Base-by-base conservation (phyloP, 352 stramenopile genomes). In the Blastocystis sp. region DNA sequence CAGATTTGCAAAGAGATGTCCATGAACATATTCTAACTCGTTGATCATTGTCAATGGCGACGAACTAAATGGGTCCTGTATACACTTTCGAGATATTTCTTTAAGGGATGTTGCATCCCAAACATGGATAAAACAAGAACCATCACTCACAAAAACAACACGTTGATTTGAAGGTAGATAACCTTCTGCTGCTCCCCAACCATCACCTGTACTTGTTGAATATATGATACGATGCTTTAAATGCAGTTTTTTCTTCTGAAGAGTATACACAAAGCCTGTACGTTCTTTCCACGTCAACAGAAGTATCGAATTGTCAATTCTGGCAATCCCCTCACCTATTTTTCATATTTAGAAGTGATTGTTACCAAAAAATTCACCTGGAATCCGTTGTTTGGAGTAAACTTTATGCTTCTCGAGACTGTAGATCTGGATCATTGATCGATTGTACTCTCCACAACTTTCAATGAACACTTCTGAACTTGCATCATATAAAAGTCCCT, bases 391-490 rank as follows among this genome's bases (percentile, higher is more conserved):
- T 44, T 56, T 44, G 11, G 11, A 81, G 40, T 42, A 81, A 0
- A 81, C 70, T 56, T 81, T 81, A 40, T 81, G 60, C 70, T 81
- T 59, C 17, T 81, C 40, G 15, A 51, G 37, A 81, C 24, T 62
- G 48, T 81, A 81, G 2, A 81, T 44, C n/a, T 53, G 24, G 42
- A 81, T 81, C 22, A 59, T 48, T 9, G 70, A 81, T 17, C n/a
- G 22, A 27, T 37, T 56, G n/a, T 81, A 81, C 35, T 40, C 22
- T 7, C 70, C 70, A 62, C 70, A 81, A 40, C 70, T 81, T 24
- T 81, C 70, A 24, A 81, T 64, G 17, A 81, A n/a, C 24, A 44
- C 35, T 37, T 51, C 42, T 17, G 33, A 51, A 13, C 42, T 24
- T 3, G 70, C 35, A 37, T 81, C 70, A 33, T 40, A 42, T 11